These are phyloP conservation scores for Quercus robur DNA, from an alignment of 306 rosid species.

Conservation along the genomic window DNA sequence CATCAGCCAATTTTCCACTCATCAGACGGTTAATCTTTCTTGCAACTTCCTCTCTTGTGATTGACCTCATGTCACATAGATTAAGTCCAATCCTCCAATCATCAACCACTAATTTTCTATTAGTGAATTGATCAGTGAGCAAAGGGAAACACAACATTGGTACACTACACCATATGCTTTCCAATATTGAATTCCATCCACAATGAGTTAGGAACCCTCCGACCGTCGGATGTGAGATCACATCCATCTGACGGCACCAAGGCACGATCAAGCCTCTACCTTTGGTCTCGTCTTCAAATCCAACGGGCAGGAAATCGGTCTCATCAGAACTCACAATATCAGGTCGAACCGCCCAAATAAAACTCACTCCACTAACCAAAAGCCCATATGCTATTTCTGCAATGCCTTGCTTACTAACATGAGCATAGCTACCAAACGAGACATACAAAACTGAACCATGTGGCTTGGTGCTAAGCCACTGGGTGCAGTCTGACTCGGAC, in stretches of 20 bases:
- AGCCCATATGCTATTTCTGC: neutral
- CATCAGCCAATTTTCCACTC: slow-evolving; percentile 13
- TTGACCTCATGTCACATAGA: slow-evolving; percentile 20
- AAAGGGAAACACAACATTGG: slow-evolving; percentile 34
- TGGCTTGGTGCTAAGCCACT: neutral
- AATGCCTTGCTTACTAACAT: neutral
- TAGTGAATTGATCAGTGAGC: slow-evolving; percentile 21
- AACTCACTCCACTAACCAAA: neutral
- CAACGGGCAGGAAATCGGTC: neutral
- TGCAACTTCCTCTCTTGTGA: slow-evolving; percentile 20
- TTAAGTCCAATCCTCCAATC: slow-evolving; percentile 37
- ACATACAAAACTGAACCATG: neutral
- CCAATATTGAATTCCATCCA: slow-evolving; percentile 37
- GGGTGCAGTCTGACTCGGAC: slow-evolving; percentile 1
- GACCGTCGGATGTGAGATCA: slow-evolving; percentile 26
- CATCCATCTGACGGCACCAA: slow-evolving; percentile 33
- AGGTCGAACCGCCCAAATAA: neutral
- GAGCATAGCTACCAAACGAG: slow-evolving; percentile 1
- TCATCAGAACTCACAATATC: neutral
- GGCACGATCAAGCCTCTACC: slow-evolving; percentile 18
- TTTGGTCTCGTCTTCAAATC: slow-evolving; percentile 18
- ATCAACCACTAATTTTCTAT: slow-evolving; percentile 36
- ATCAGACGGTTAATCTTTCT: slow-evolving; percentile 23
- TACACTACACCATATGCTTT: slow-evolving; percentile 31
- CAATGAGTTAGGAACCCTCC: slow-evolving; percentile 39